phyloP scores from a whole-genome alignment of 768 basidiomycete species.

The Collybiopsis luxurians region DNA sequence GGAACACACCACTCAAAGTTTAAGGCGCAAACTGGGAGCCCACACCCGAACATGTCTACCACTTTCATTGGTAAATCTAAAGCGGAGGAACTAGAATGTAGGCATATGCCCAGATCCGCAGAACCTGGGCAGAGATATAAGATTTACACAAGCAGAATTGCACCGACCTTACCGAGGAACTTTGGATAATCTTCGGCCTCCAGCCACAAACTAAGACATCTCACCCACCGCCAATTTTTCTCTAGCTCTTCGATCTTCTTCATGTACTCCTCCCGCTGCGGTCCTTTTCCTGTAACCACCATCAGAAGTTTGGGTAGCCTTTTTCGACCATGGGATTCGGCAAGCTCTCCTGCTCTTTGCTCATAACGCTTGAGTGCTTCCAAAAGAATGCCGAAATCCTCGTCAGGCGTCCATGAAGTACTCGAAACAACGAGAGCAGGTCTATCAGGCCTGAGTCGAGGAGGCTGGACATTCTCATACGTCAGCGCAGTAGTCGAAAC shows the following conservation, averaged over 20 bases:
- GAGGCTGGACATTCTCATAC: constrained; percentile 34
- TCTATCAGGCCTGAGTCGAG: constrained; percentile 62
- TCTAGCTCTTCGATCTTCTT: constrained; percentile 56
- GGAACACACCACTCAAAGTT: constrained; percentile 71
- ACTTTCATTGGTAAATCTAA: constrained; percentile 98
- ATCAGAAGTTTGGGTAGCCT: constrained; percentile 75
- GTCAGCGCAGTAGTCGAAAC: constrained; percentile 25
- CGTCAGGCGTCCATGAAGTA: constrained; percentile 97
- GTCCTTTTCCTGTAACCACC: constrained; percentile 90
- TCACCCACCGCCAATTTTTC: constrained; percentile 71
- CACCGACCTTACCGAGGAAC: constrained; percentile 53
- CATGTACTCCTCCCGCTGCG: constrained; percentile 75
- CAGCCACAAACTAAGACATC: constrained; percentile 83
- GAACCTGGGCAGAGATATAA: constrained; percentile 50
- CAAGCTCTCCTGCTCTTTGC: constrained; percentile 38
- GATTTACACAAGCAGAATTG: neutral
- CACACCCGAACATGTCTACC: constrained; percentile 99
- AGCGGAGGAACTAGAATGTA: constrained; percentile 89
- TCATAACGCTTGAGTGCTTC: constrained; percentile 76
- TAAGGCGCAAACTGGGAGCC: constrained; percentile 88
- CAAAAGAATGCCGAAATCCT: constrained; percentile 87
- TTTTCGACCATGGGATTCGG: constrained; percentile 11
- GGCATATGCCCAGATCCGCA: constrained; percentile 86
- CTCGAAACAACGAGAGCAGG: constrained; percentile 88
- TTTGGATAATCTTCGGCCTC: constrained; percentile 88